Evolutionary conservation across 2,329 filamentous ascomycete genomes (phyloP).

Genomic region (Hortaea sp.): DNA sequence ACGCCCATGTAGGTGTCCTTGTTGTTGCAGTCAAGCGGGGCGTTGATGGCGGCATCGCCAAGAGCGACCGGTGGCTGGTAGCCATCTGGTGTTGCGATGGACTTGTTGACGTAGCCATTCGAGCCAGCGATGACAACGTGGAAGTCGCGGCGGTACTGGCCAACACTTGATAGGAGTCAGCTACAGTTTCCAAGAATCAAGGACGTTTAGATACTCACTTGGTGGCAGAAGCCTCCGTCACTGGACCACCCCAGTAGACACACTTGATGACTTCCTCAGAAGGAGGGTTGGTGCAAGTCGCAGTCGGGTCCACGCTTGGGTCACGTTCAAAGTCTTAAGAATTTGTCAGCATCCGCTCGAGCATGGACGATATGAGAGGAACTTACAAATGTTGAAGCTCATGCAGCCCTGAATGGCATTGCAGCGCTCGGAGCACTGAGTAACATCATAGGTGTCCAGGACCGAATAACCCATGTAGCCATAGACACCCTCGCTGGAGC

Average conservation of each 20-base stretch:
- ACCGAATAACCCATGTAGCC: slow-evolving; percentile 19
- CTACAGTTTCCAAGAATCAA: not conserved
- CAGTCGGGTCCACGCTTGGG: slow-evolving; percentile 21
- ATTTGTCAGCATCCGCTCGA: not conserved
- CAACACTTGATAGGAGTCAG: slow-evolving; percentile 4
- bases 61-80: slow-evolving; percentile 12
- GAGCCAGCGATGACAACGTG: slow-evolving; percentile 15
- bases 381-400: slow-evolving; percentile 15
- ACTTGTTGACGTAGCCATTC: slow-evolving; percentile 19
- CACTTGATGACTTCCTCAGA: slow-evolving; percentile 26
- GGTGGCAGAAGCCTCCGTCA: slow-evolving; percentile 8
- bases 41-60: slow-evolving; percentile 21
- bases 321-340: slow-evolving; percentile 20
- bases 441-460: slow-evolving; percentile 18
- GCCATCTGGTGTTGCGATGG: slow-evolving; percentile 16
- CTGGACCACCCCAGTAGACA: slow-evolving; percentile 23
- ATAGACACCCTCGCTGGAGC: slow-evolving; percentile 9
- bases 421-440: slow-evolving; percentile 18
- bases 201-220: not conserved
- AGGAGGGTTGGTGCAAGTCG: slow-evolving; percentile 24
- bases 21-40: slow-evolving; percentile 21
- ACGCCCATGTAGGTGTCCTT: slow-evolving; percentile 17
- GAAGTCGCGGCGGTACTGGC: slow-evolving; percentile 14
- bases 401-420: slow-evolving; percentile 10
- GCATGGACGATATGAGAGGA: not conserved